A percentile compares a stretch with the other conserved stretches of the same genome.
Conservation (phyloP, 306 rosid species). For the Ziziphus jujuba region DNA sequence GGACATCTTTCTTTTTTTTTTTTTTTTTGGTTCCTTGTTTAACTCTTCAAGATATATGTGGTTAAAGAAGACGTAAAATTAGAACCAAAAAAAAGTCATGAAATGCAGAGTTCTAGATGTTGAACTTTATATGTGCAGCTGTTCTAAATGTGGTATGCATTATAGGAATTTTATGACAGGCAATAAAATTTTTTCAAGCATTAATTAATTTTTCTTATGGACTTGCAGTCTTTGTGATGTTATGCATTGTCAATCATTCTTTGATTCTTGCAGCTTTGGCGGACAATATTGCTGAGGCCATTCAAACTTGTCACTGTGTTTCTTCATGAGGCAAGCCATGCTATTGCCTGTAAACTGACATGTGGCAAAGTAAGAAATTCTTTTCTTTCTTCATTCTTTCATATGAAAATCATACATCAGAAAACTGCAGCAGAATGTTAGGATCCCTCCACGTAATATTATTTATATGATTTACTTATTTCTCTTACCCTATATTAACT, state of each 20-base stretch:
- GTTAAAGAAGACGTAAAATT: too few relatives aligned
- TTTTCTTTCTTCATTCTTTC: slow-evolving; percentile 11
- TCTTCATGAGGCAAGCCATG: slow-evolving; percentile 75
- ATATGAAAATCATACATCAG: background rate
- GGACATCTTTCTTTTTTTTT: background rate
- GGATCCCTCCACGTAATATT: background rate
- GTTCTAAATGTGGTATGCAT: background rate
- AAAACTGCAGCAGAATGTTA: slow-evolving; percentile 1
- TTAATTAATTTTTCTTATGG: background rate
- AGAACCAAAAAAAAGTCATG: too few relatives aligned
- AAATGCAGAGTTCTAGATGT: too few relatives aligned
- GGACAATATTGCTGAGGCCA: slow-evolving; percentile 63
- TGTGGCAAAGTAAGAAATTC: slow-evolving; percentile 55
- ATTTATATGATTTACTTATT: too few relatives aligned
- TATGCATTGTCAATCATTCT: slow-evolving; percentile 11
- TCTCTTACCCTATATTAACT: too few relatives aligned
- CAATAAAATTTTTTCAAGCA: too few relatives aligned
- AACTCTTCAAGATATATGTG: too few relatives aligned
- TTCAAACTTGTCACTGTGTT: slow-evolving; percentile 70
- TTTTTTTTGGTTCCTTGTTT: background rate
- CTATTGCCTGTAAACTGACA: slow-evolving; percentile 59
- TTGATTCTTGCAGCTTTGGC: slow-evolving; percentile 53
- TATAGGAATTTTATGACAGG: background rate
- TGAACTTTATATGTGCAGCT: background rate
- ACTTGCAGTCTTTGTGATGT: background rate